Base-by-base conservation (phyloP, 495 filamentous ascomycete genomes). In the Aspergillus nidulans region DNA sequence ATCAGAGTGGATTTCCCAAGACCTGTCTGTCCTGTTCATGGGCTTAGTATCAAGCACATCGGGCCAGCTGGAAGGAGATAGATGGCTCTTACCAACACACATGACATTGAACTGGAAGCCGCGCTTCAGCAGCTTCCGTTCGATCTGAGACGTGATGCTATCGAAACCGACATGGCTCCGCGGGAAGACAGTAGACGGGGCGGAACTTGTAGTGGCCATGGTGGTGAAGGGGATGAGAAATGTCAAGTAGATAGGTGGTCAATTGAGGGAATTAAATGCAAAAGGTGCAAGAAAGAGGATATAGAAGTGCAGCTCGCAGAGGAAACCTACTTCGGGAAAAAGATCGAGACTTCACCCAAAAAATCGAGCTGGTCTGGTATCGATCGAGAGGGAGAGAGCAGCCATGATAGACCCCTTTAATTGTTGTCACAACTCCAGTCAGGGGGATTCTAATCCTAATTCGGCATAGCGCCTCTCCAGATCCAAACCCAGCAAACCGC, bases 101-200 rank as follows among this genome's bases (percentile, higher is more conserved):
- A 99, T 99, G 63, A 99, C 87, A 73, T 99, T 99, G 83, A 99
- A 99, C 75, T 99, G 94, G 74, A 99, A 99, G 63, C 94, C 94
- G 70, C 94, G 91, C 83, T 99, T 99, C 73, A 99, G 77, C 63
- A 99, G 88, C 85, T 99, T 99, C 76, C 89, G 86, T 83, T 98
- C 92, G 64, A 97, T 97, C 78, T 97, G 92, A 32, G 85, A 89
- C 54, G 92, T 96, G 76, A 97, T 97, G 77, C 94, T 97, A 79
- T 98, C 92, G 78, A 97, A 96, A 83, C 95, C 92, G 76, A 97
- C 94, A 81, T 97, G 92, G 84, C 86, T 94, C 69, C 90, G 85
- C 66, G 94, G 94, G 71, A 90, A 95, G 64, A 97, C 89, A 24
- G 82, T 77, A 61, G 72, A 71, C 58, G 71, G 70, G 51, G 75